These are phyloP conservation scores for Starmera amethionina DNA, from an alignment of 805 yeast species.

Conservation along the genomic window DNA sequence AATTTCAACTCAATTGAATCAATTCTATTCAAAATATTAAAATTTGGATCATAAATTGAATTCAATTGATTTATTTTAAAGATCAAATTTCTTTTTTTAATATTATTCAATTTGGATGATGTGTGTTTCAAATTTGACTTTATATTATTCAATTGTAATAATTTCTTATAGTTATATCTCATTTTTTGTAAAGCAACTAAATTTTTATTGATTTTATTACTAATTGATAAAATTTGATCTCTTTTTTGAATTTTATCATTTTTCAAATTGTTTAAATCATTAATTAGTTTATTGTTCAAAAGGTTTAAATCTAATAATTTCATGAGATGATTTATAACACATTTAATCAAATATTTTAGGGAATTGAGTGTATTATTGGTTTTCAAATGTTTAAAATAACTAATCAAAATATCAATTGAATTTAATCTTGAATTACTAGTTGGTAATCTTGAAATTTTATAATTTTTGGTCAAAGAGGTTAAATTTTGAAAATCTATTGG, in stretches of 20 bases:
- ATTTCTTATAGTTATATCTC: conserved; percentile 14
- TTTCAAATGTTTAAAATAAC: conserved; percentile 3
- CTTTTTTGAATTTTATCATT: conserved; percentile 21
- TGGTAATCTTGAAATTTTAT: conserved; percentile 17
- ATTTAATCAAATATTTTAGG: conserved; percentile 12
- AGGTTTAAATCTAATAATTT: conserved; percentile 25
- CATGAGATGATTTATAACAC: conserved; percentile 20
- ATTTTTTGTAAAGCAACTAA: conserved; percentile 16
- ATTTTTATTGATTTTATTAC: conserved; percentile 18
- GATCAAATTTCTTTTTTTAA: conserved; percentile 1
- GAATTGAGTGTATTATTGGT: conserved; percentile 1
- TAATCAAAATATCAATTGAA: conserved; percentile 11
- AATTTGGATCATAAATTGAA: conserved; percentile 13
- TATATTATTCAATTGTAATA: conserved; percentile 14
- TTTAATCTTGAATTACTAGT: conserved; percentile 11
- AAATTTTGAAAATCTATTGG: not conserved
- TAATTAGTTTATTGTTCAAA: conserved; percentile 22
- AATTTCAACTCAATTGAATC: conserved; percentile 18
- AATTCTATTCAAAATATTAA: conserved; percentile 19
- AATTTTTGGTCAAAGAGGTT: conserved; percentile 8
- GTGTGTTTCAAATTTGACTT: conserved; percentile 2
- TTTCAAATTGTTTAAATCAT: conserved; percentile 20
- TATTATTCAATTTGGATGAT: not conserved
- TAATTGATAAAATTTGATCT: conserved; percentile 17
- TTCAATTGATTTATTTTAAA: conserved; percentile 9